Base-by-base conservation (phyloP, 2,329 filamentous ascomycete species). In the Tolypocladium endophyticum region DNA sequence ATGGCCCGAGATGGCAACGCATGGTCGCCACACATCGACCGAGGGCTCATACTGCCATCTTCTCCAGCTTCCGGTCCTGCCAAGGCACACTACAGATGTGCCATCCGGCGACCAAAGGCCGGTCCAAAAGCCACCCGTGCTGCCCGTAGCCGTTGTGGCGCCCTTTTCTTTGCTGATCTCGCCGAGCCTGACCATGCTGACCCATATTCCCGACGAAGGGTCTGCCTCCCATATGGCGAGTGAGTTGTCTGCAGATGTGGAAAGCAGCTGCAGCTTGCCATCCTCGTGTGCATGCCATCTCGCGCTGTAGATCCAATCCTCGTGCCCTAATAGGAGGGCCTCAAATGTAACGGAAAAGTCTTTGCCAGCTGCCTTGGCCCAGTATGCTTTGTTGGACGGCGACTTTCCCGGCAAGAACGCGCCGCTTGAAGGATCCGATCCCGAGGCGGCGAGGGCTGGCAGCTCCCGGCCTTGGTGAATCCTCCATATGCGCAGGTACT, bases 231-330 rank as follows among this genome's bases (percentile, higher is more conserved):
- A 99, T 59, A 99, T 88, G 0, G 92, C 87, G 12, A 99, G 79
- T 0, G 94, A 97, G 70, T 96, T 97, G 71, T 99, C 94, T 4
- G 94, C 94, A 3, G 94, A 97, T 0, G 93, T 87, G 2, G 93
- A 92, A 4, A 99, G 82, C 11, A 97, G 82, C 65, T 89, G 90
- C 16, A 89, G 78, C 61, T 80, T 84, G 23, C 71, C 74, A 61
- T 77, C 74, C 18, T 74, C 68, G 52, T 77, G 71, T 8, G 79
- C 78, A 61, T 83, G 81, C 92, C 92, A 97, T 59, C 81, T 79
- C 2, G 90, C 87, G 59, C 89, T 95, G 73, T 96, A 97, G 60
- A 99, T 93, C 94, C 94, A 99, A 69, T 99, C 94, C 70, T 99
- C 94, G 69, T 99, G 94, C 11, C 94, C 94, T 3, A 99, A 83